Base-by-base conservation (phyloP, 106 monocot species). In the Allium fistulosum region DNA sequence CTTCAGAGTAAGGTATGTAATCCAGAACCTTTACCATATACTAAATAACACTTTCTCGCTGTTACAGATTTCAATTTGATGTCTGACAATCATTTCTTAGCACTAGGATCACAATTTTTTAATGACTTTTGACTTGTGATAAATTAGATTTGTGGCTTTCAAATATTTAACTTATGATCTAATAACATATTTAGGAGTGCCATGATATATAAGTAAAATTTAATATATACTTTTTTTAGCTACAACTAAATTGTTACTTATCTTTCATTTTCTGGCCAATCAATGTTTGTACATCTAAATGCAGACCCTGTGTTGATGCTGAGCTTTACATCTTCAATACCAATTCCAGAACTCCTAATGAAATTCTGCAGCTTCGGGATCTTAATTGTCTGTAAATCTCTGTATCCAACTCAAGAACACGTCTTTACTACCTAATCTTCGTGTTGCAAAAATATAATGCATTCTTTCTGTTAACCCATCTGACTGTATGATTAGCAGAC, bases 241-340 rank as follows among this genome's bases (percentile, higher is more conserved):
- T n/a, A n/a, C n/a, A n/a, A n/a, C n/a, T n/a, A n/a, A n/a, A n/a
- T n/a, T n/a, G n/a, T n/a, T n/a, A n/a, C n/a, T 63, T 9, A 8
- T 49, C 16, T 46, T 53, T 67, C 53, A 56, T 67, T 63, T 26
- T n/a, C 10, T 27, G 48, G 7, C 48, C 7, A 16, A 67, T 13
- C 17, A 51, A 26, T 51, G n/a, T 67, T 51, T 52, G 11, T 67
- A 46, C n/a, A 51, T 26, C 26, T 2, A 51, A 9, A 12, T 82
- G 61, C 86, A 97, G 96, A 77, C 72, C 78, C 72, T 85, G 82
- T 63, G n/a, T 76, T 66, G 84, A 84, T 71, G 80, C 79, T 13
- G 84, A 89, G 74, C 72, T 97, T 48, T 87, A 82, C 76, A 62
- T 90, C 17, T 80, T 76, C 28, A 77, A 74, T 68, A 69, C 73